Evolutionary conservation across 306 rosid genomes (phyloP), one percentile per base, ranked within the genome.

Genomic region (Dalbergia oliveri): DNA sequence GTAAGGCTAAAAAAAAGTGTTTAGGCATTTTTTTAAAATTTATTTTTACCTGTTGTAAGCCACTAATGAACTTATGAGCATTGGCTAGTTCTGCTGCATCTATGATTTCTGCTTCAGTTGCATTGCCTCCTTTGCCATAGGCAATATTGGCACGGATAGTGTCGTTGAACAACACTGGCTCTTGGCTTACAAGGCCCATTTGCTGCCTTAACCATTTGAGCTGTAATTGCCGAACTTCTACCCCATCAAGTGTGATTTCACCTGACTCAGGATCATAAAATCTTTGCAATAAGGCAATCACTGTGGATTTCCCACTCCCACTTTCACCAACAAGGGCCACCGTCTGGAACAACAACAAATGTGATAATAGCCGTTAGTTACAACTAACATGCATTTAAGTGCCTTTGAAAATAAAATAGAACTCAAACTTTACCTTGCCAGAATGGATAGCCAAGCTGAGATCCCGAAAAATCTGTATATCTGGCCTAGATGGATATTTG

Each of bases 191-290:
- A 37, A 94, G 90, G 0, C 98, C 98, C 96, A 94, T 92, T 13
- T 90, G 97, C n/a, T 92, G 94, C 82, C 98, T 90, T 89, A 94
- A 72, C 98, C 98, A 94, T 53, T 89, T 92, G n/a, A 94, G 76
- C 6, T 92, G 64, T 16, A 89, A 72, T 37, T 84, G 66, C 4
- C 87, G 80, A 35, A 94, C 88, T 77, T 92, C 94, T 21, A 87
- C 68, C 11, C 97, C 97, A 71, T 94, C 98, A 19, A 94, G 85
- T 65, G 87, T 90, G 66, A 94, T 92, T 62, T 80, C 79, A 21
- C 97, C 98, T 53, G 96, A 91, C 73, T 92, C 97, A 2, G 96
- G 97, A 76, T 94, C 89, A 81, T 94, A 94, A 80, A 94, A 94
- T 86, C 98, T 89, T 33, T 94, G 93, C 57, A 94, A 69, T 84